A percentile compares a stretch with the other conserved stretches of the same genome.
Evolutionary conservation across 2,329 filamentous ascomycete genomes (phyloP).

Genomic region (Fusarium caatingaense): DNA sequence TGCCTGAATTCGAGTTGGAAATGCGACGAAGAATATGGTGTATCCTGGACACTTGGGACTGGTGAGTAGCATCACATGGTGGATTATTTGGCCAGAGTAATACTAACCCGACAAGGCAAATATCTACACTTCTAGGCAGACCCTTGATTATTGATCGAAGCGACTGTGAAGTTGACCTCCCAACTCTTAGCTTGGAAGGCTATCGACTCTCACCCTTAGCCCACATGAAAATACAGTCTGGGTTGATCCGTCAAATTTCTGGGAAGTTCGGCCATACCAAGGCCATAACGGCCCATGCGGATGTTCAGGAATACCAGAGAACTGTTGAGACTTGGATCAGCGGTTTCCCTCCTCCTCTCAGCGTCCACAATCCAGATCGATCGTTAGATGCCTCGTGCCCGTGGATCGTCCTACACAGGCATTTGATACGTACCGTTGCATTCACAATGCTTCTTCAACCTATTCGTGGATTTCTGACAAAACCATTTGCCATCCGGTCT

Average conservation of each 20-base stretch:
- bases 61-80: constrained; percentile 42
- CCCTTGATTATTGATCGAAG: constrained; percentile 52
- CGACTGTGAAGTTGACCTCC: constrained; percentile 50
- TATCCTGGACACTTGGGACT: constrained; percentile 54
- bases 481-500: constrained; percentile 45
- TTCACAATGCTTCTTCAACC: constrained; percentile 60
- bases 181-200: constrained; percentile 50
- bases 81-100: neutral
- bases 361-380: constrained; percentile 54
- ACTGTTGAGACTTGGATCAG: constrained; percentile 57
- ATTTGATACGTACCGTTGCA: constrained; percentile 57
- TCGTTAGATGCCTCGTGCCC: constrained; percentile 54
- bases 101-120: constrained; percentile 47
- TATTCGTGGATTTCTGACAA: constrained; percentile 59
- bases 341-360: constrained; percentile 56
- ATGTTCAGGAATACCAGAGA: constrained; percentile 49
- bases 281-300: constrained; percentile 43
- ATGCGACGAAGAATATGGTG: constrained; percentile 54
- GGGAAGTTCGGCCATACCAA: constrained; percentile 48
- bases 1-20: constrained; percentile 52
- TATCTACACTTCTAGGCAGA: constrained; percentile 50
- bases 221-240: constrained; percentile 53
- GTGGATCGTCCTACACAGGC: constrained; percentile 60
- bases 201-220: constrained; percentile 49
- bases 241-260: constrained; percentile 49